Evolutionary conservation across 2,329 filamentous ascomycete species (phyloP).

Genomic region (Parastagonospora nodorum): DNA sequence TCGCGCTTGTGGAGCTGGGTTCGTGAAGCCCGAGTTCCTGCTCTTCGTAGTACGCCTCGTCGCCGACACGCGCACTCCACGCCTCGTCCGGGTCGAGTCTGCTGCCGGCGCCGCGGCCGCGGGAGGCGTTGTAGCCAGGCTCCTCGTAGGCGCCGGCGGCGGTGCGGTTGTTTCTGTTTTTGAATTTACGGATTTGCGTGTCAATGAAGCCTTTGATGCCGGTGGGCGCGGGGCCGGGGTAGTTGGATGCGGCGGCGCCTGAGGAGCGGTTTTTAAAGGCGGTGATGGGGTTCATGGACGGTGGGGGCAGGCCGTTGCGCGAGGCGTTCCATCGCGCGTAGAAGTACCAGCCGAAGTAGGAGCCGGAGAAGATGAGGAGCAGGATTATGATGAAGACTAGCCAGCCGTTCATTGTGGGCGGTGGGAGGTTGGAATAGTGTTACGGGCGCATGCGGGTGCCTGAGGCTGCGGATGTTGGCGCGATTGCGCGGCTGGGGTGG

Average conservation of each 20-base stretch:
- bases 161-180: constrained; percentile 68
- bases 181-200: constrained; percentile 66
- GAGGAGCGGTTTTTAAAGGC: constrained; percentile 62
- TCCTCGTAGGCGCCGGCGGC: constrained; percentile 79
- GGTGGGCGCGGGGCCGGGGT: constrained; percentile 58
- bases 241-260: constrained; percentile 46
- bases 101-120: constrained; percentile 54
- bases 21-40: constrained; percentile 68
- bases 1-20: constrained; percentile 47
- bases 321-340: constrained; percentile 75
- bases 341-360: constrained; percentile 70
- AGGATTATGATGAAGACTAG: constrained; percentile 74
- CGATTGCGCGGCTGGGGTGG: constrained; percentile 13
- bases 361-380: constrained; percentile 64
- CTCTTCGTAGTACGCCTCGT: constrained; percentile 79
- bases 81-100: constrained; percentile 82
- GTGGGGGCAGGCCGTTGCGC: constrained; percentile 75
- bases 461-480: constrained; percentile 9
- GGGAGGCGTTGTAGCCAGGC: constrained; percentile 46
- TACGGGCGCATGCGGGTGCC: constrained; percentile 16
- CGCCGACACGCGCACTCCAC: constrained; percentile 80
- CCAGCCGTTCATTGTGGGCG: constrained; percentile 43
- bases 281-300: constrained; percentile 71
- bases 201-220: constrained; percentile 76
- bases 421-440: constrained; percentile 10